Evolutionary conservation across 2,329 filamentous ascomycete genomes (phyloP), one percentile per base, ranked within the genome.

Genomic region (Calycina herbarum): DNA sequence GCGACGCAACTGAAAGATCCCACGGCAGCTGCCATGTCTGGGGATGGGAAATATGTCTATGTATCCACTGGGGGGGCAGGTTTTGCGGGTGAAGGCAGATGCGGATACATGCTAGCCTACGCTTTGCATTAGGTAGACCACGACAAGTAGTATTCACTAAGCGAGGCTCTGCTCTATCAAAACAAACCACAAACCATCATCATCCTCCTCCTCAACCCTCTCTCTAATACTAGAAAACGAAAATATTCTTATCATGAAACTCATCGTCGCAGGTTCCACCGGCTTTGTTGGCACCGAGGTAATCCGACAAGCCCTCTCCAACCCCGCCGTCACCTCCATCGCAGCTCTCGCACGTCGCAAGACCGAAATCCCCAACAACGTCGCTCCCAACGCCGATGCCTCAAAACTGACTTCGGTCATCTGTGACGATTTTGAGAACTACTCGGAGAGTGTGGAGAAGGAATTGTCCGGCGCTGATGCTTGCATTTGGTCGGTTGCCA

Each of bases 211-310:
- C 40, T 45, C 40, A n/a, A 45, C 40, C 17, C 5, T 45, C 40
- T 45, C 40, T 17, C 40, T 45, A 45, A 15, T 5, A 45, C 17
- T 45, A 45, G 2, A 45, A 33, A 1, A 45, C 40, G 13, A n/a
- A 13, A 17, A 45, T n/a, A 45, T 57, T 24, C 7, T 17, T 17
- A 57, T 31, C 40, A 78, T 79, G 77, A 79, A 78, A 62, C 72
- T 78, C 59, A 72, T 79, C 24, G 62, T 79, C 57, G 71, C 74
- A 27, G 77, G 76, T 10, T 73, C 75, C 0, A 78, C 75, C 5
- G 75, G 77, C 11, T 76, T 77, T 38, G 71, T 79, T 6, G 77
- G 73, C 24, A 75, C 72, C 6, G 77, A 79, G 65, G 58, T 78
- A 61, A 71, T 80, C 61, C 72, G 73, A 11, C 76, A 78, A 71